Percentiles rank a stretch among this genome's conserved stretches.
Evolutionary conservation across 1,139 yeast species (phyloP).

Genomic region (Petasospora fabianii): DNA sequence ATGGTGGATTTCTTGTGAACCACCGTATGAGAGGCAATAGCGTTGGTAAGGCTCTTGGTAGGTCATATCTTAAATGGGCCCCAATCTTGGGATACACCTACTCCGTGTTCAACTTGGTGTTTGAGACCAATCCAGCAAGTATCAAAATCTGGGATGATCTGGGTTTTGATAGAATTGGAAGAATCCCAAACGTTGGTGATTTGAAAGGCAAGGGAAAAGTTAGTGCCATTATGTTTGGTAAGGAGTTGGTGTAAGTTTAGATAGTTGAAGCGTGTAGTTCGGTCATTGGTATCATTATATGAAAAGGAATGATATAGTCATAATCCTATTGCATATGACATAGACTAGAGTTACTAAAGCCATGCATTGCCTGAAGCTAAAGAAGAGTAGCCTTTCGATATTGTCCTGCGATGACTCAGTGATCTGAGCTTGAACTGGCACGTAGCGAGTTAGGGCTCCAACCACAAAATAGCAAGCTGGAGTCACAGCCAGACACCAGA

Average conservation of each 20-base stretch:
- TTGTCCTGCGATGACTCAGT: too few species aligned
- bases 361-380: too few species aligned
- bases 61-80: constrained; percentile 58
- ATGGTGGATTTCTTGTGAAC: constrained; percentile 73
- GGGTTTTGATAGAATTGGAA: constrained; percentile 72
- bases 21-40: constrained; percentile 49
- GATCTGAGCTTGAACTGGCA: too few species aligned
- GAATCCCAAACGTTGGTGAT: constrained; percentile 60
- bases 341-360: too few species aligned
- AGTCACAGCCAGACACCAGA: too few species aligned
- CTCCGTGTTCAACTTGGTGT: constrained; percentile 80
- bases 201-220: constrained; percentile 60
- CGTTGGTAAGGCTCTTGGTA: constrained; percentile 61
- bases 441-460: too few species aligned
- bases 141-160: constrained; percentile 67
- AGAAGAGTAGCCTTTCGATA: too few species aligned
- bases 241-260: constrained; percentile 36
- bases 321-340: too few species aligned
- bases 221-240: constrained; percentile 67
- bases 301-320: too few species aligned
- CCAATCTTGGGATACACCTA: constrained; percentile 69
- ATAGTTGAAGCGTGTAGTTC: too few species aligned
- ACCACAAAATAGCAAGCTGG: too few species aligned
- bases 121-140: constrained; percentile 68
- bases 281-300: too few species aligned